Evolutionary conservation across 495 filamentous ascomycete species (phyloP).

Genomic region (Xylona heveae): DNA sequence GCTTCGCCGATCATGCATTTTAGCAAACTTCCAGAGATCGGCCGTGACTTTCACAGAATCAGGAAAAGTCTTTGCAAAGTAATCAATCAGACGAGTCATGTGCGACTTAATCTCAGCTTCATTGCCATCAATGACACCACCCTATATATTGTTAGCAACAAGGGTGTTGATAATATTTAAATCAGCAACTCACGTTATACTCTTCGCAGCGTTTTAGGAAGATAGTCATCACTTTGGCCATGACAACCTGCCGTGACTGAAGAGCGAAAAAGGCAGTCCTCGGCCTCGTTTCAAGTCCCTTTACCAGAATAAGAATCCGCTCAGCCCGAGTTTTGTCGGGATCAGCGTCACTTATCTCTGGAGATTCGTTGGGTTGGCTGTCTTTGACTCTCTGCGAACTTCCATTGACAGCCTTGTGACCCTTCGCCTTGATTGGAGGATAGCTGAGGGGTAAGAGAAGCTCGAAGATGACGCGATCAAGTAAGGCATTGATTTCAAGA

Average conservation of each 20-base stretch:
- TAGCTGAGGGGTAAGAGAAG: slow-evolving; percentile 67
- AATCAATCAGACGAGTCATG: slow-evolving; percentile 43
- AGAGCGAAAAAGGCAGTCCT: slow-evolving; percentile 80
- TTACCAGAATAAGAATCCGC: slow-evolving; percentile 61
- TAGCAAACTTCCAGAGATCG: slow-evolving; percentile 79
- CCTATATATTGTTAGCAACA: slow-evolving; percentile 21
- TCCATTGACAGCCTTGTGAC: slow-evolving; percentile 32
- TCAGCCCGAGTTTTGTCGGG: slow-evolving; percentile 71
- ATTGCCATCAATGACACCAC: slow-evolving; percentile 57
- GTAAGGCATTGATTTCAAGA: slow-evolving; percentile 55
- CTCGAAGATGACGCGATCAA: slow-evolving; percentile 76
- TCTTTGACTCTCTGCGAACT: slow-evolving; percentile 37
- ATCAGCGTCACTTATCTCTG: slow-evolving; percentile 33
- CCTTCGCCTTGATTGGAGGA: slow-evolving; percentile 55
- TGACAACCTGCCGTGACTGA: slow-evolving; percentile 48
- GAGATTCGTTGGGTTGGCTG: slow-evolving; percentile 21
- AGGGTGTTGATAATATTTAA: slow-evolving; percentile 2
- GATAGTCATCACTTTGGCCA: slow-evolving; percentile 43
- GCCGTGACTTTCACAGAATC: slow-evolving; percentile 41
- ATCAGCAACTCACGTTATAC: slow-evolving; percentile 36
- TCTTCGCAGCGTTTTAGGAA: slow-evolving; percentile 65
- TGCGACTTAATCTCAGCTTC: slow-evolving; percentile 44
- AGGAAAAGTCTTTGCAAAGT: slow-evolving; percentile 49
- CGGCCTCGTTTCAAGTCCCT: slow-evolving; percentile 54
- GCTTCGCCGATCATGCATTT: slow-evolving; percentile 70